phyloP scores from a whole-genome alignment of 1,284 basidiomycete species.

The Ganoderma multipileum region DNA sequence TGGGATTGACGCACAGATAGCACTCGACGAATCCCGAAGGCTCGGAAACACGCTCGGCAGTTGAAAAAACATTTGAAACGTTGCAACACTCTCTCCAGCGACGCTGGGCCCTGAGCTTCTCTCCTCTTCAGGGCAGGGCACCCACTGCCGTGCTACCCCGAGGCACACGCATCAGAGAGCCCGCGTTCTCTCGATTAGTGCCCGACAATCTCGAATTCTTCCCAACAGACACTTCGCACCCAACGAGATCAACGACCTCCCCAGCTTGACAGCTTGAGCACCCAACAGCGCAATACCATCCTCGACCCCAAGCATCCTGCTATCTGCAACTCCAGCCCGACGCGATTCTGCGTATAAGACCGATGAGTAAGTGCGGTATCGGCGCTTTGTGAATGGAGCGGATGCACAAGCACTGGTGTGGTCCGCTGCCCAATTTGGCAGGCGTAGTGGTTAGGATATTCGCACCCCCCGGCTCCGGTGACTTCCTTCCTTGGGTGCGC shows the following conservation, averaged over 20 bases:
- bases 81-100: constrained; percentile 10
- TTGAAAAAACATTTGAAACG: constrained; percentile 22
- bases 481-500: neutral
- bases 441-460: constrained; percentile 20
- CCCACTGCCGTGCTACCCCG: constrained; percentile 19
- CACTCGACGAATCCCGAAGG: constrained; percentile 11
- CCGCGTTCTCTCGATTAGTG: neutral
- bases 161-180: neutral
- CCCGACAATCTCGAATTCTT: neutral
- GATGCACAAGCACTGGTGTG: constrained; percentile 12
- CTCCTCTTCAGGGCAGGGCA: constrained; percentile 27
- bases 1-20: constrained; percentile 25
- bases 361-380: constrained; percentile 8
- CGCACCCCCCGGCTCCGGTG: neutral
- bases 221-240: neutral
- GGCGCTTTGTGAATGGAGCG: constrained; percentile 11
- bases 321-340: too few species aligned
- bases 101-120: constrained; percentile 11
- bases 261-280: neutral
- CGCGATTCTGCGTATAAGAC: too few species aligned
- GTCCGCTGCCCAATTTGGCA: constrained; percentile 21
- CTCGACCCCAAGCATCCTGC: neutral
- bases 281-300: neutral
- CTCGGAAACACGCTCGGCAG: constrained; percentile 15
- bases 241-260: neutral